phyloP scores from a whole-genome alignment of 2,329 filamentous ascomycete species.

The Sphaceloma murrayae region DNA sequence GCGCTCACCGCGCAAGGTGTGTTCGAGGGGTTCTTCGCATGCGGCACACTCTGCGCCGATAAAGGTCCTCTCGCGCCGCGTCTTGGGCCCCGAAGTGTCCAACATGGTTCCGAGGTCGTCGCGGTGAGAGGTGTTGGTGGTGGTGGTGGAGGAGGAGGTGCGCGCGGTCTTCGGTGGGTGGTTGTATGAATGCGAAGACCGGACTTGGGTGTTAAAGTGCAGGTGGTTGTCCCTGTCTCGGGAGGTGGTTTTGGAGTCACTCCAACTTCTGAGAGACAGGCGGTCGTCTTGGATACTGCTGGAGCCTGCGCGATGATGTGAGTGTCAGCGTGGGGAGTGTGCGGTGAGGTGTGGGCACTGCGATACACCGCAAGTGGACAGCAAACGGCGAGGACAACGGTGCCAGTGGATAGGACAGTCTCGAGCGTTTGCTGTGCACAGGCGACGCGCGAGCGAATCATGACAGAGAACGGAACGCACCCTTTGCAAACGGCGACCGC shows the following conservation, averaged over 20 bases:
- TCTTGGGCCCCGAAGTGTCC: constrained; percentile 24
- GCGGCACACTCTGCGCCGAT: constrained; percentile 91
- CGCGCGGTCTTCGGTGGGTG: constrained; percentile 18
- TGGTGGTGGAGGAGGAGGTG: constrained; percentile 19
- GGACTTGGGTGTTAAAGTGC: constrained; percentile 12
- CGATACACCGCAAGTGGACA: constrained; percentile 16
- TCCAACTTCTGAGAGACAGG: constrained; percentile 12
- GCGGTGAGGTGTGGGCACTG: not conserved
- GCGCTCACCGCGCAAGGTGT: constrained; percentile 85
- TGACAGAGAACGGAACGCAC: constrained; percentile 15
- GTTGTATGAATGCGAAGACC: constrained; percentile 10
- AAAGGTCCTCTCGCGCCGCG: constrained; percentile 83
- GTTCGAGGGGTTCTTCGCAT: constrained; percentile 92
- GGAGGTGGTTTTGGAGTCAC: constrained; percentile 17
- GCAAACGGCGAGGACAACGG: constrained; percentile 13
- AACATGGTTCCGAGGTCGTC: constrained; percentile 28
- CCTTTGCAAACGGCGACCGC: constrained; percentile 11
- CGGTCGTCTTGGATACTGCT: constrained; percentile 10
- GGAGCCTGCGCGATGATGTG: constrained; percentile 13
- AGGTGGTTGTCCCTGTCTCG: constrained; percentile 20
- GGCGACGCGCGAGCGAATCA: constrained; percentile 13
- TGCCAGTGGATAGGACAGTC: constrained; percentile 14
- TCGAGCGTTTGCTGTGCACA: constrained; percentile 14
- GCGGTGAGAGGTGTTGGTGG: constrained; percentile 20
- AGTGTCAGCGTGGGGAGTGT: constrained; percentile 3